These are phyloP conservation scores for Malus hybrid DNA, from an alignment of 331 rosid genomes.

Conservation along the genomic window DNA sequence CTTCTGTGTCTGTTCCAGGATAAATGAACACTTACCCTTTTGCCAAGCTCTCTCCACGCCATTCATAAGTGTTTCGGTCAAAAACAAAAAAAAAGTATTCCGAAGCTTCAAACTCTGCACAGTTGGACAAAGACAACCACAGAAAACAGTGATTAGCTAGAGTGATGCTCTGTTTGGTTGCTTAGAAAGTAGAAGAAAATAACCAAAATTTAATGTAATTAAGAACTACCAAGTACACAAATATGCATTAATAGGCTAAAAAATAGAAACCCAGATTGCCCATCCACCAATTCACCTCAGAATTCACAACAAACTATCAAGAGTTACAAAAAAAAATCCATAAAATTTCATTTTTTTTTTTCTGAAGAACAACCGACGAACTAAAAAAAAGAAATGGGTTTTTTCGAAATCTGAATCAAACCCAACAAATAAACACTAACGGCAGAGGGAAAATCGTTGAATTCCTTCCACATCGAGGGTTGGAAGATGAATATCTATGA, in stretches of 20 bases:
- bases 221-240: not conserved
- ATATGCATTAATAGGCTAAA: not conserved
- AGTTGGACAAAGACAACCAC: not conserved
- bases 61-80: conserved; percentile 22
- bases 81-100: not conserved
- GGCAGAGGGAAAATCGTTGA: not conserved
- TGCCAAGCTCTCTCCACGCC: conserved; percentile 46
- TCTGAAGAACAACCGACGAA: not conserved
- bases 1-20: not conserved
- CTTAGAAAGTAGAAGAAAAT: not conserved
- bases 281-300: not conserved
- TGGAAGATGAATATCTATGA: not conserved
- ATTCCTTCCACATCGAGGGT: not conserved
- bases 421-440: not conserved
- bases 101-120: not conserved
- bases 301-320: not conserved
- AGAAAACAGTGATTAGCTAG: not conserved
- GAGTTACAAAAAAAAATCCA: not conserved
- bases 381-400: not conserved
- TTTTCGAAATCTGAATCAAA: not conserved
- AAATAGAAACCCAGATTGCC: not conserved
- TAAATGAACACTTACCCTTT: conserved; percentile 10
- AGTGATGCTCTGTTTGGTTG: not conserved
- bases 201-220: not conserved
- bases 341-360: not conserved